Evolutionary conservation across 306 rosid genomes (phyloP), one percentile per base, ranked within the genome.

Genomic region (Sesbania bispinosa): DNA sequence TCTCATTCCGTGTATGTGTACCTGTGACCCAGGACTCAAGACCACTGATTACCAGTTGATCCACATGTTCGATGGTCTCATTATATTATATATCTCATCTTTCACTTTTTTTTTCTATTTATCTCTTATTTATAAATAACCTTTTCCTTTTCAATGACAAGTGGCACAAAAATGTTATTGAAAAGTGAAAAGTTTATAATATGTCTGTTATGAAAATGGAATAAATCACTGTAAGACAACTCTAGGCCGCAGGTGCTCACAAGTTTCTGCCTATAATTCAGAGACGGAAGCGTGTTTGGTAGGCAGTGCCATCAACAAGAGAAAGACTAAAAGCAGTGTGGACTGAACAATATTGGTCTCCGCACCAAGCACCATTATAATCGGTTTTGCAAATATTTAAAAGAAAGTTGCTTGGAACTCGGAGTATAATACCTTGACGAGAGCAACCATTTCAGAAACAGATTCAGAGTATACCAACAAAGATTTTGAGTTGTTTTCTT

Each of bases 391-490:
- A 52, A 67, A n/a, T n/a, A 69, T 67, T 24, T 35, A 46, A 58
- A 15, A 23, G 6, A 35, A 55, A 65, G n/a, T n/a, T 20, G 35
- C 2, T 63, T 63, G 52, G 27, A 48, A 77, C 47, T 26, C 0
- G 11, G 43, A 62, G 76, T 62, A 80, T 74, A 63, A 74, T 74
- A 62, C 76, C 77, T 75, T 53, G 77, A 43, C 36, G 33, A 68
- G 61, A 75, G 65, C 47, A 52, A 62, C 72, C 65, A 35, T 65
- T 75, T 75, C 8, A 68, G 81, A 79, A 79, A 80, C 50, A 80
- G 52, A 46, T 76, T 43, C 32, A 16, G 32, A 79, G 62, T 47
- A 81, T 27, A 81, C 6, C 71, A 77, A 67, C 82, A 83, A 79
- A 74, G 11, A 33, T 10, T 5, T 32, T 13, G 10, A 74, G 54